A percentile compares a stretch with the other conserved stretches of the same genome.
These are phyloP conservation scores for Aphanoascus verrucosus DNA, from an alignment of 2,329 filamentous ascomycete species.

Conservation along the genomic window DNA sequence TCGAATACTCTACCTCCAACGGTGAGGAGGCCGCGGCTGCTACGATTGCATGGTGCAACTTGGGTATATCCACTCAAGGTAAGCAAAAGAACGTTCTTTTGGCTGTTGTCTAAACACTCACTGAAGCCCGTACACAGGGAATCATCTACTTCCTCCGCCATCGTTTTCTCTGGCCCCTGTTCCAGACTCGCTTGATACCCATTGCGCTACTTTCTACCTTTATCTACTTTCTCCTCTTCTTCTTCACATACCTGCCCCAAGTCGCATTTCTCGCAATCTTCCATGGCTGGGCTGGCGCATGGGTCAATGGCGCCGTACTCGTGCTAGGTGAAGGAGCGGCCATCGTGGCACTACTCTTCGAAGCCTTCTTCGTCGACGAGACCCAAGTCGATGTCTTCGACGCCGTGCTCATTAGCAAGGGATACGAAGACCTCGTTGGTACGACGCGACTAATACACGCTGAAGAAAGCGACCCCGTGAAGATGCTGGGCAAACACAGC, in stretches of 20 bases:
- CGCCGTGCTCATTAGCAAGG: conserved; percentile 60
- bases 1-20: neutral
- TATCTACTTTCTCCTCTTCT: conserved; percentile 75
- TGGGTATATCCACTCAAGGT: conserved; percentile 42
- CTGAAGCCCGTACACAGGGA: conserved; percentile 44
- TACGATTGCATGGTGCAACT: conserved; percentile 27
- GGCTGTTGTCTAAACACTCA: neutral
- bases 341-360: conserved; percentile 56
- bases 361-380: conserved; percentile 73
- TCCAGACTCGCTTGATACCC: conserved; percentile 66
- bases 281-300: conserved; percentile 68
- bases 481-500: conserved; percentile 72
- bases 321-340: conserved; percentile 60
- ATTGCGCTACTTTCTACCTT: conserved; percentile 70
- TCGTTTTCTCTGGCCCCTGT: conserved; percentile 71
- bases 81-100: conserved; percentile 15
- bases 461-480: conserved; percentile 61
- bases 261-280: conserved; percentile 83
- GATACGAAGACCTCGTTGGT: conserved; percentile 55
- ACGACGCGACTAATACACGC: conserved; percentile 54
- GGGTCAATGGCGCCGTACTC: conserved; percentile 76
- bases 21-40: conserved; percentile 16
- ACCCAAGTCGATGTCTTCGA: conserved; percentile 74
- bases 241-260: conserved; percentile 80
- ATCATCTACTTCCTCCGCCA: conserved; percentile 72